These are phyloP conservation scores for Silene latifolia DNA, from an alignment of 148 eudicot genomes.

Conservation along the genomic window DNA sequence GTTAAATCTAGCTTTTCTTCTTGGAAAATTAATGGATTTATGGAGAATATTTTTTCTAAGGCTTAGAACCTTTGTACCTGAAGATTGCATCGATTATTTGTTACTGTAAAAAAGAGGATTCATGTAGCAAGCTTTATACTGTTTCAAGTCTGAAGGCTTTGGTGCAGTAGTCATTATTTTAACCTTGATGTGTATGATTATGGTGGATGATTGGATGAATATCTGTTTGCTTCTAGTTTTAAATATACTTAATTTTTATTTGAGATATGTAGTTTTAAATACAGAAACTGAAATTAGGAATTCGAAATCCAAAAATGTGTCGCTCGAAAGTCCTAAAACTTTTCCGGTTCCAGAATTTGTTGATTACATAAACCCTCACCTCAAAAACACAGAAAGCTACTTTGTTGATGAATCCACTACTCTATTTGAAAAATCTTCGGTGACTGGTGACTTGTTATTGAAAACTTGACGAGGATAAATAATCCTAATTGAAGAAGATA, in stretches of 20 bases:
- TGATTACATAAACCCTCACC: no score
- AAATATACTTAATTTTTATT: neutral
- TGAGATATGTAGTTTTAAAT: no score
- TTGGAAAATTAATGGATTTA: neutral
- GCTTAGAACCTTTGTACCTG: neutral
- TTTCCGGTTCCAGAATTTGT: no score
- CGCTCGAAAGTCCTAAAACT: no score
- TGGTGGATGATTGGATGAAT: neutral
- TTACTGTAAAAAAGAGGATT: neutral
- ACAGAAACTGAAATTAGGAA: no score
- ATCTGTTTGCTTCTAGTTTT: conserved; percentile 6
- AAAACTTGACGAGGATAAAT: no score
- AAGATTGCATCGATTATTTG: neutral
- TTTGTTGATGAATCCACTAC: no score
- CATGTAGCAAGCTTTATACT: conserved; percentile 1
- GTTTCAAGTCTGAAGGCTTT: neutral
- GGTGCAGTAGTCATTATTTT: neutral
- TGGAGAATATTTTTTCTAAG: neutral
- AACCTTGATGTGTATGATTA: neutral
- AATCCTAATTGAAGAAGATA: no score
- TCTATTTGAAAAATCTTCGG: no score
- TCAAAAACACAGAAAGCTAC: no score
- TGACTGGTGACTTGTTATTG: no score
- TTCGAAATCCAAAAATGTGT: no score
- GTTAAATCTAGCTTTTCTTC: neutral